Evolutionary conservation across 306 rosid genomes (phyloP).

Genomic region (Dryas drummondii): DNA sequence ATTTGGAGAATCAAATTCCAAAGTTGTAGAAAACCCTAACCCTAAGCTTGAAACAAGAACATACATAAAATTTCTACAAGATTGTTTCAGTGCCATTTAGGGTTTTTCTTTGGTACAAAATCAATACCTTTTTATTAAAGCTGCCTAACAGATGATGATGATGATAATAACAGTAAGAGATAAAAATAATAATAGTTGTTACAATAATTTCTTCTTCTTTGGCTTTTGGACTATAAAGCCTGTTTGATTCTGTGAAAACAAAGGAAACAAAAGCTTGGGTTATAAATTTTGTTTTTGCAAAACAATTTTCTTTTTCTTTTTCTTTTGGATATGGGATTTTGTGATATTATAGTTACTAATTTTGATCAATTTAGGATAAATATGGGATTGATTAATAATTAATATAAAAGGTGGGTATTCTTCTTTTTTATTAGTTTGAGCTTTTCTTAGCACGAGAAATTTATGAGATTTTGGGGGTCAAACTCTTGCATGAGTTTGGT

Average conservation of each 20-base stretch:
- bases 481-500: conserved; percentile 1
- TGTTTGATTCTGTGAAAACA: neutral
- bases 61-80: neutral
- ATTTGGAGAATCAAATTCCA: conserved; percentile 17
- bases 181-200: neutral
- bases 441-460: neutral
- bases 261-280: neutral
- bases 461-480: conserved; percentile 6
- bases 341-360: neutral
- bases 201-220: neutral
- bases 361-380: neutral
- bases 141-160: conserved; percentile 5
- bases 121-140: conserved; percentile 12
- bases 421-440: neutral
- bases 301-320: neutral
- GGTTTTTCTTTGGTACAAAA: conserved; percentile 8
- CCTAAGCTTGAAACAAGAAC: conserved; percentile 13
- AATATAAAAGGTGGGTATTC: neutral
- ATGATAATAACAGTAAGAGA: too few relatives aligned
- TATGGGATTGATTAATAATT: neutral
- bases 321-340: neutral
- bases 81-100: conserved; percentile 8
- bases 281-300: neutral
- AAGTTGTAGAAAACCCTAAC: conserved; percentile 33
- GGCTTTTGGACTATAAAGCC: neutral